Conservation (phyloP, 371 early-diverging fungal species). For the Rhizomucor pusillus region DNA sequence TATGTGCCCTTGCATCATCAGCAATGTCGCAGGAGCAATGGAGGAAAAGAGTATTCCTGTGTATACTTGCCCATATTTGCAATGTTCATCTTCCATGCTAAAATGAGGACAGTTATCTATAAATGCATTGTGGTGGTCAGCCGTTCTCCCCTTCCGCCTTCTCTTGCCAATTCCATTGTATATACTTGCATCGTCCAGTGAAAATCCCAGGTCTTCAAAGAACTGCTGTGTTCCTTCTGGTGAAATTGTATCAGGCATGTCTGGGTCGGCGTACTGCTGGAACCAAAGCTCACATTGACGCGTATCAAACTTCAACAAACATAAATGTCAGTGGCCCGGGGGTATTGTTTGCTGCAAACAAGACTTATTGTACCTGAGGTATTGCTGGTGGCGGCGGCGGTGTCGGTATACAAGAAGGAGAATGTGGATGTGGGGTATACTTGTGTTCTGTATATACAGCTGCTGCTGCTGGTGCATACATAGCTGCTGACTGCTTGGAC, state of each 20-base stretch:
- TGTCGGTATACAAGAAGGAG: too few relatives aligned
- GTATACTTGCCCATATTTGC: conserved; percentile 62
- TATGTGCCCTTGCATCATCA: too few relatives aligned
- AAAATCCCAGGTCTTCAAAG: conserved; percentile 40
- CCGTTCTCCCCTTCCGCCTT: too few relatives aligned
- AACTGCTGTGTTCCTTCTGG: conserved; percentile 42
- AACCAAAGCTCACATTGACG: conserved; percentile 35
- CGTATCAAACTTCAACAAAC: conserved; percentile 30
- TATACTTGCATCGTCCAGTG: conserved; percentile 40
- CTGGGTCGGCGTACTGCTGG: conserved; percentile 38
- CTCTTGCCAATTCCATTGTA: too few relatives aligned
- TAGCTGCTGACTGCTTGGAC: background rate
- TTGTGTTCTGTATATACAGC: too few relatives aligned
- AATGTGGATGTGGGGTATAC: too few relatives aligned
- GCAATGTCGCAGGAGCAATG: too few relatives aligned
- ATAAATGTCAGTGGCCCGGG: background rate
- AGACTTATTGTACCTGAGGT: background rate
- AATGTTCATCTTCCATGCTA: conserved; percentile 63
- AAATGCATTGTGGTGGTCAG: too few relatives aligned
- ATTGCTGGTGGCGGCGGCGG: too few relatives aligned
- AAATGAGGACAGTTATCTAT: conserved; percentile 56
- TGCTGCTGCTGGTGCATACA: conserved; percentile 1
- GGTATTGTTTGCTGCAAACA: background rate
- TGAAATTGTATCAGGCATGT: conserved; percentile 31
- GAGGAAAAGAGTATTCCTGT: too few relatives aligned